Percentiles rank a stretch among this genome's conserved stretches.
Evolutionary conservation across 345 rosid species (phyloP).

Genomic region (Populus pruinosa): DNA sequence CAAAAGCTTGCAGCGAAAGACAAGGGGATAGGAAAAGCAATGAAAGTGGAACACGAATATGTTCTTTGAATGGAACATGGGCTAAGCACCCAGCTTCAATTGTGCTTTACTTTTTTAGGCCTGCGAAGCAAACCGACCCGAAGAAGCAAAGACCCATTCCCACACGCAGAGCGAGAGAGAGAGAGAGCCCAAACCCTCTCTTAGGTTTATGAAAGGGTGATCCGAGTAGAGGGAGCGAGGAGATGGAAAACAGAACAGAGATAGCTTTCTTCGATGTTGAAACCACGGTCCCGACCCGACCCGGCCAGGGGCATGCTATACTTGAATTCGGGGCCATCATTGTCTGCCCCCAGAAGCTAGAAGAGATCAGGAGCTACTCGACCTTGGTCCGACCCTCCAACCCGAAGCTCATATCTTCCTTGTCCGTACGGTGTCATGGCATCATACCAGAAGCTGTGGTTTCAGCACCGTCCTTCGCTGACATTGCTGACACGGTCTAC

Average conservation of each 20-base stretch:
- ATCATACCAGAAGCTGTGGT: slow-evolving; percentile 53
- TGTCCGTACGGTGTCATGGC: slow-evolving; percentile 66
- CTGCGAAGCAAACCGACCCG: no score
- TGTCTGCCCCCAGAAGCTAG: slow-evolving; percentile 72
- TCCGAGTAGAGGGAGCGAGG: no score
- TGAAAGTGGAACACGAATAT: no score
- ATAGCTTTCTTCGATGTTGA: slow-evolving; percentile 90
- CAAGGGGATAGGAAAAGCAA: no score
- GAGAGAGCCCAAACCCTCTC: no score
- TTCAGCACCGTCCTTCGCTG: slow-evolving; percentile 57
- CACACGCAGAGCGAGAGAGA: no score
- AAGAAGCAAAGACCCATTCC: no score
- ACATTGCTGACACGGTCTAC: slow-evolving; percentile 69
- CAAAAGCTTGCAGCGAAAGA: no score
- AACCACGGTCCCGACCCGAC: slow-evolving; percentile 63
- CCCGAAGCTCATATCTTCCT: slow-evolving; percentile 49
- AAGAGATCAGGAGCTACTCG: slow-evolving; percentile 67
- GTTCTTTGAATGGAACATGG: no score
- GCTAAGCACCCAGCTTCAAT: no score
- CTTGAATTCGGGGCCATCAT: slow-evolving; percentile 89
- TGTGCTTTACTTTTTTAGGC: no score
- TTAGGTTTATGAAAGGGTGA: no score
- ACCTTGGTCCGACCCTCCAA: slow-evolving; percentile 70
- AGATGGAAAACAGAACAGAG: slow-evolving; percentile 40
- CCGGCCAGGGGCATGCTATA: slow-evolving; percentile 57